Evolutionary conservation across 208 protist species (phyloP).

Genomic region (Strigomonas galati): DNA sequence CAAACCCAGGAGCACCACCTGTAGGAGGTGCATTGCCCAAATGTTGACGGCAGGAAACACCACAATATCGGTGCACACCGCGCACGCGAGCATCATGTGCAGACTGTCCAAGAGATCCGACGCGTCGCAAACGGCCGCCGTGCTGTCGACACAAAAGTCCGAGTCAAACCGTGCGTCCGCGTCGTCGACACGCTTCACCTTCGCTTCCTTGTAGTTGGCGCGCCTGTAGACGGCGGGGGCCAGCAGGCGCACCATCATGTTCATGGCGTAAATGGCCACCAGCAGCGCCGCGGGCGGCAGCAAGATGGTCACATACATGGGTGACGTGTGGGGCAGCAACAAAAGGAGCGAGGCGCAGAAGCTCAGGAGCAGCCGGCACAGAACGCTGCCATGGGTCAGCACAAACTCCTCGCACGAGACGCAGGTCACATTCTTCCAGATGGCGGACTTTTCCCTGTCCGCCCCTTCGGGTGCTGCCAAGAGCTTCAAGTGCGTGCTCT

Average conservation of each 20-base stretch:
- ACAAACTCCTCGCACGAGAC: slow-evolving; percentile 58
- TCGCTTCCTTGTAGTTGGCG: neutral
- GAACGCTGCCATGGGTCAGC: slow-evolving; percentile 49
- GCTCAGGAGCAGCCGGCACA: slow-evolving; percentile 28
- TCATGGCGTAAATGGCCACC: slow-evolving; percentile 20
- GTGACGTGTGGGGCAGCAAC: slow-evolving; percentile 10
- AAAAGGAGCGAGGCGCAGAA: slow-evolving; percentile 21
- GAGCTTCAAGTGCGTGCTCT: neutral
- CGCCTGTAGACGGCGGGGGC: slow-evolving; percentile 14
- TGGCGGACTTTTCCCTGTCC: neutral
- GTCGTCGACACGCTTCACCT: neutral
- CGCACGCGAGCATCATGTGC: neutral
- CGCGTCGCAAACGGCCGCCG: neutral
- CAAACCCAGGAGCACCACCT: neutral
- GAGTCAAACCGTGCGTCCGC: neutral
- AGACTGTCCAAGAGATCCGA: neutral
- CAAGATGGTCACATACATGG: slow-evolving; percentile 11
- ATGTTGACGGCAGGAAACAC: neutral
- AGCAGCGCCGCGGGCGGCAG: slow-evolving; percentile 22
- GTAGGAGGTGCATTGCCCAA: neutral
- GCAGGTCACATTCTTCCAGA: slow-evolving; percentile 27
- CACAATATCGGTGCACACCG: neutral
- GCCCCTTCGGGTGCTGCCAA: neutral
- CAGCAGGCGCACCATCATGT: slow-evolving; percentile 11
- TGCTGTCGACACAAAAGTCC: neutral